phyloP scores from a whole-genome alignment of 2,329 filamentous ascomycete genomes.

The Colletotrichum sp. region DNA sequence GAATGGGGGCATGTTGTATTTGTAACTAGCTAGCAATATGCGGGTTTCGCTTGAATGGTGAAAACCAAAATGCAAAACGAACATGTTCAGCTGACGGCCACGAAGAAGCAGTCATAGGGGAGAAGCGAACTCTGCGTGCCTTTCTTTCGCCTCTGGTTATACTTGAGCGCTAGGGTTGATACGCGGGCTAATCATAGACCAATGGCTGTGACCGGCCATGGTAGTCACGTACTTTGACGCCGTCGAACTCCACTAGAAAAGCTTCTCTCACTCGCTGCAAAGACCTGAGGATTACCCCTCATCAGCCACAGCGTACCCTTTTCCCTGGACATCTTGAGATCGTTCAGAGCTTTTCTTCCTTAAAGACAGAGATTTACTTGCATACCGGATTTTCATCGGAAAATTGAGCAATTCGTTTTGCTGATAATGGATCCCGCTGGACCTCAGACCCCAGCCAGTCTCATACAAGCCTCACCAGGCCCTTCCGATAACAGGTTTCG shows the following conservation, averaged over 20 bases:
- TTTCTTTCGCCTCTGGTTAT: neutral
- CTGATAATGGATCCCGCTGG: neutral
- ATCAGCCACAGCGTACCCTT: neutral
- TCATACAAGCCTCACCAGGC: neutral
- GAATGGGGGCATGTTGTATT: constrained; percentile 11
- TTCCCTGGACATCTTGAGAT: neutral
- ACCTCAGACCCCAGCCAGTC: neutral
- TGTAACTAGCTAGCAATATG: neutral
- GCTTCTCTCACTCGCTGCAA: neutral
- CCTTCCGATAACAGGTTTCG: neutral
- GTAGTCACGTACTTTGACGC: neutral
- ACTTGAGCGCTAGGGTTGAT: neutral
- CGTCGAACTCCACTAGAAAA: neutral
- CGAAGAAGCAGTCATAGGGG: neutral
- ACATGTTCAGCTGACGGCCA: neutral
- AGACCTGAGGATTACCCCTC: neutral
- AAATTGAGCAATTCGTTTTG: neutral
- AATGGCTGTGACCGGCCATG: neutral
- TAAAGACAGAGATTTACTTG: neutral
- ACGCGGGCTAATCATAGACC: neutral
- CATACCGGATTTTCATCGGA: neutral
- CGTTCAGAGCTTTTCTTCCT: too few relatives aligned
- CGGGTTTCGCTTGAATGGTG: neutral
- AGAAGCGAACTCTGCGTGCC: neutral
- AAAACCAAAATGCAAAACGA: neutral